Percentiles rank a stretch among this genome's conserved stretches.
Evolutionary conservation across 2,329 filamentous ascomycete genomes (phyloP).

Genomic region (Colletotrichum zoysiae): DNA sequence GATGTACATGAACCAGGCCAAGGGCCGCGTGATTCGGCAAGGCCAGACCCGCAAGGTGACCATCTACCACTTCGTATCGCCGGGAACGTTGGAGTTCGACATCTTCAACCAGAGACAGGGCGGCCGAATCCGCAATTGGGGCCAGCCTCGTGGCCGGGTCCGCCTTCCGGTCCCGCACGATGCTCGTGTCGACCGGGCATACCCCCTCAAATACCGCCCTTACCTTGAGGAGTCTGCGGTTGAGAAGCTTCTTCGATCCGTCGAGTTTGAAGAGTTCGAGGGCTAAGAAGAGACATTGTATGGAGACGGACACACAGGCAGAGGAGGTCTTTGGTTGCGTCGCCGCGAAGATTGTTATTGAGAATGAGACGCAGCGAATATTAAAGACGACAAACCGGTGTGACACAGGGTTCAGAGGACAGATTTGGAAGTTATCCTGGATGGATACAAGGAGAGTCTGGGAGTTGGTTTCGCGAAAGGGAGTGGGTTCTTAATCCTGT

Average conservation of each 20-base stretch:
- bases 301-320: background rate
- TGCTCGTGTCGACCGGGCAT: background rate
- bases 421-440: background rate
- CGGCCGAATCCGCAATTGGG: conserved; percentile 12
- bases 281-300: background rate
- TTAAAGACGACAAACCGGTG: background rate
- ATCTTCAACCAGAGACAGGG: conserved; percentile 46
- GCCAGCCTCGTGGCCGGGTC: background rate
- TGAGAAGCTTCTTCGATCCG: conserved; percentile 23
- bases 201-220: conserved; percentile 21
- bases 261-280: conserved; percentile 34
- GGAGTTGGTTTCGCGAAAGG: background rate
- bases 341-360: background rate
- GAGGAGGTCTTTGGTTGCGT: background rate
- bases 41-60: conserved; percentile 55
- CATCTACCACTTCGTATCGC: conserved; percentile 56
- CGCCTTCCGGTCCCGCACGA: conserved; percentile 16
- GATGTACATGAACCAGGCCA: conserved; percentile 55
- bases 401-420: background rate
- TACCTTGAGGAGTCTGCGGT: background rate
- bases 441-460: background rate
- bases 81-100: conserved; percentile 56
- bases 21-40: conserved; percentile 54
- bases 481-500: conserved; percentile 11
- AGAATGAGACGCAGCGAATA: background rate